Evolutionary conservation across 192 early-diverging fungal species (phyloP).

Genomic region (Coemansia sp.): DNA sequence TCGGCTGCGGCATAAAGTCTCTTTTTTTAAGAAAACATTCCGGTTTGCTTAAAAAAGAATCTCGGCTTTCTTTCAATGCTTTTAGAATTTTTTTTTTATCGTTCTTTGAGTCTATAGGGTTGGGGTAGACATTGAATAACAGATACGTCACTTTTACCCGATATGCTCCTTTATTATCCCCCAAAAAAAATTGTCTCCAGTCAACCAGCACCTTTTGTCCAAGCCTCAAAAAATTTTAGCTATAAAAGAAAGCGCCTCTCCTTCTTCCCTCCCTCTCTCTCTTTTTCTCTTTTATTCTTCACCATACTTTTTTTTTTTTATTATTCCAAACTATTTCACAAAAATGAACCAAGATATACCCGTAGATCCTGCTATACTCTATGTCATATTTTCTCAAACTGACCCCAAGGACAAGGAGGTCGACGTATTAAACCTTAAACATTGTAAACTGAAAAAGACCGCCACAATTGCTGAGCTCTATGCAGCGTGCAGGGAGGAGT

Average conservation of each 20-base stretch:
- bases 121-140: background rate
- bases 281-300: background rate
- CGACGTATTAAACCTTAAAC: background rate
- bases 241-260: background rate
- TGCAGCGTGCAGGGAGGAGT: background rate
- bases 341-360: background rate
- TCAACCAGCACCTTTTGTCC: background rate
- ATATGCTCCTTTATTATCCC: background rate
- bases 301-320: background rate
- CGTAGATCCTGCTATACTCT: background rate
- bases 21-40: background rate
- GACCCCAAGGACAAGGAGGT: too few species aligned
- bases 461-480: background rate
- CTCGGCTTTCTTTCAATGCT: background rate
- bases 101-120: conserved; percentile 1
- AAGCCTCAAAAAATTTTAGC: background rate
- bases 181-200: background rate
- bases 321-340: background rate
- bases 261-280: background rate
- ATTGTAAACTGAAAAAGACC: background rate
- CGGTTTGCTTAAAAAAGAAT: background rate
- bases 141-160: background rate
- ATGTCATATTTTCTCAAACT: background rate
- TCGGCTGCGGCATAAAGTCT: background rate
- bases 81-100: background rate